Evolutionary conservation across 768 basidiomycete genomes (phyloP).

Genomic region (Tulasnella sp.): DNA sequence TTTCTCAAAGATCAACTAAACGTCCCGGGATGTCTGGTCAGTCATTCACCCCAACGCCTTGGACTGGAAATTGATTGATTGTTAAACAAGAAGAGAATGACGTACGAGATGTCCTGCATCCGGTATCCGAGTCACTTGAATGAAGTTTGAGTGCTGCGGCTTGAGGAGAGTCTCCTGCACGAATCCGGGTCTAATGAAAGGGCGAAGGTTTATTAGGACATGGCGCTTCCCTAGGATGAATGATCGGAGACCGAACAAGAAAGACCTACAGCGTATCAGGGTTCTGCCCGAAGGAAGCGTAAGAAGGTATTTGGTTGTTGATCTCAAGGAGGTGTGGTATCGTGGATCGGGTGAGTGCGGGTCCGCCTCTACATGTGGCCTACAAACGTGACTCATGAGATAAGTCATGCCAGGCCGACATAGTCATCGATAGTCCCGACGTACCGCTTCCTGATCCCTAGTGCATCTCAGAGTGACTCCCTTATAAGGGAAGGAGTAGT

Average conservation of each 20-base stretch:
- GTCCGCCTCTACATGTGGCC: background rate
- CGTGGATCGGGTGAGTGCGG: background rate
- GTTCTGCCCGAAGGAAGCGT: background rate
- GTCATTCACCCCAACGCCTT: background rate
- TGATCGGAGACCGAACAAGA: no score
- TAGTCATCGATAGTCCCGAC: background rate
- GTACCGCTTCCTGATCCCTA: background rate
- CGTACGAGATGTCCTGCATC: slow-evolving; percentile 1
- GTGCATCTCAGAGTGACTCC: background rate
- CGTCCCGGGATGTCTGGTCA: background rate
- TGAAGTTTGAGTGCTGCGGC: background rate
- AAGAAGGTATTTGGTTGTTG: background rate
- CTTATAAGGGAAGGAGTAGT: background rate
- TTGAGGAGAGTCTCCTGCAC: background rate
- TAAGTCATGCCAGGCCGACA: background rate
- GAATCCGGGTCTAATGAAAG: background rate
- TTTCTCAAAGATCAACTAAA: background rate
- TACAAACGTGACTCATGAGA: background rate
- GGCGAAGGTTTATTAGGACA: background rate
- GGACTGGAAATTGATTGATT: background rate
- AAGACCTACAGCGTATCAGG: background rate
- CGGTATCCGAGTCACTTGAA: background rate
- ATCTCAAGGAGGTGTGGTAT: background rate
- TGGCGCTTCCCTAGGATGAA: no score
- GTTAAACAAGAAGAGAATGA: background rate